Evolutionary conservation across 495 filamentous ascomycete genomes (phyloP).

Genomic region (Bacidia gigantensis): DNA sequence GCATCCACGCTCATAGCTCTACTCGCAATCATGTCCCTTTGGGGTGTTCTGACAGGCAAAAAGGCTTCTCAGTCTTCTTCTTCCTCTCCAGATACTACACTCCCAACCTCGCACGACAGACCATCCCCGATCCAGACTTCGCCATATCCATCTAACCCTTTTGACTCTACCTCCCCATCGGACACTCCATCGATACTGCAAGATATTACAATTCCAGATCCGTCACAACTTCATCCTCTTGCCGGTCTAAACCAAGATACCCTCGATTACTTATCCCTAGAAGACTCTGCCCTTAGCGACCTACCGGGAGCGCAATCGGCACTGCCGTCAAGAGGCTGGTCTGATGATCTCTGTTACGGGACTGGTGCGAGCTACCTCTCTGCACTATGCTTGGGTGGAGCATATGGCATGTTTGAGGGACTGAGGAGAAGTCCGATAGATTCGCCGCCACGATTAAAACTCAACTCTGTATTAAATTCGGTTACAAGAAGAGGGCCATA

Average conservation of each 20-base stretch:
- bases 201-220: slow-evolving; percentile 59
- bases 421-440: slow-evolving; percentile 53
- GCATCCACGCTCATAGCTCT: background rate
- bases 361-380: slow-evolving; percentile 85
- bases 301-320: slow-evolving; percentile 76
- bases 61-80: slow-evolving; percentile 32
- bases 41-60: slow-evolving; percentile 81
- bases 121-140: slow-evolving; percentile 25
- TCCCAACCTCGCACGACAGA: slow-evolving; percentile 20
- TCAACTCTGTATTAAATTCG: slow-evolving; percentile 88
- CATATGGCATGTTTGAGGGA: slow-evolving; percentile 84
- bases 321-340: slow-evolving; percentile 90
- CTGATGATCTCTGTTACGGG: slow-evolving; percentile 95
- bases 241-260: slow-evolving; percentile 83
- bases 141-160: slow-evolving; percentile 36
- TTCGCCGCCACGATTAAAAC: slow-evolving; percentile 73
- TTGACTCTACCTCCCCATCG: slow-evolving; percentile 54
- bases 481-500: slow-evolving; percentile 91
- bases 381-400: slow-evolving; percentile 73
- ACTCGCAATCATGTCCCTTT: slow-evolving; percentile 50
- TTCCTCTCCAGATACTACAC: slow-evolving; percentile 13
- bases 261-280: slow-evolving; percentile 85
- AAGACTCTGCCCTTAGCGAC: slow-evolving; percentile 78
- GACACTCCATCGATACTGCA: slow-evolving; percentile 74
- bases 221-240: slow-evolving; percentile 79